Evolutionary conservation across 768 basidiomycete species (phyloP).

Genomic region (Trametes sanguinea): DNA sequence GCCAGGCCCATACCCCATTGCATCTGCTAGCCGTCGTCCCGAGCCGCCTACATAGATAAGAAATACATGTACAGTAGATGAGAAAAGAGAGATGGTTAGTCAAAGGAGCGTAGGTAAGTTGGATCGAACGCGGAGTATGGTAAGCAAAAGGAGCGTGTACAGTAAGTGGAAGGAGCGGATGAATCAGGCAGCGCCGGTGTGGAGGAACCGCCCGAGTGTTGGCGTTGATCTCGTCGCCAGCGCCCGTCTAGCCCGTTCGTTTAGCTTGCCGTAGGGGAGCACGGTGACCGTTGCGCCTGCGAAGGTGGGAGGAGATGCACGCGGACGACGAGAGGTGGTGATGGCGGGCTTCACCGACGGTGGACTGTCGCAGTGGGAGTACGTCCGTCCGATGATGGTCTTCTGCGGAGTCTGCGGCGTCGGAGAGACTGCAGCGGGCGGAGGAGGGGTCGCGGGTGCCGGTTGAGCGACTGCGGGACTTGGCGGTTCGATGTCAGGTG

Average conservation of each 20-base stretch:
- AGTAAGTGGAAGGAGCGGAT: background rate
- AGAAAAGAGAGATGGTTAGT: background rate
- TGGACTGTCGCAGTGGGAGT: background rate
- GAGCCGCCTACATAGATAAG: background rate
- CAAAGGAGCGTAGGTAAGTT: background rate
- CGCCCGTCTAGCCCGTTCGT: constrained; percentile 2
- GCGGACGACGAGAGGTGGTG: background rate
- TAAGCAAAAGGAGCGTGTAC: background rate
- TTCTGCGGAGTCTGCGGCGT: background rate
- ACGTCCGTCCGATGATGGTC: background rate
- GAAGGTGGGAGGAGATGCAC: background rate
- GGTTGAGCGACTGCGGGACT: background rate
- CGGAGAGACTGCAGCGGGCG: background rate
- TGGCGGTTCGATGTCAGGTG: no score
- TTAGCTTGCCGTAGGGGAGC: background rate
- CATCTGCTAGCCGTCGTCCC: background rate
- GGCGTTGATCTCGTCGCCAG: background rate
- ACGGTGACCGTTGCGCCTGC: background rate
- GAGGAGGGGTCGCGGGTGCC: background rate
- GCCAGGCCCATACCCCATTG: background rate
- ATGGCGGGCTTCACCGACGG: background rate
- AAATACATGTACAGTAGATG: background rate
- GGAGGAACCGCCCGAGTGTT: background rate
- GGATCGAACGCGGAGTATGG: background rate
- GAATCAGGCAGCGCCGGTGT: no score